Conservation (phyloP, 345 rosid species). For the Salix caprea region DNA sequence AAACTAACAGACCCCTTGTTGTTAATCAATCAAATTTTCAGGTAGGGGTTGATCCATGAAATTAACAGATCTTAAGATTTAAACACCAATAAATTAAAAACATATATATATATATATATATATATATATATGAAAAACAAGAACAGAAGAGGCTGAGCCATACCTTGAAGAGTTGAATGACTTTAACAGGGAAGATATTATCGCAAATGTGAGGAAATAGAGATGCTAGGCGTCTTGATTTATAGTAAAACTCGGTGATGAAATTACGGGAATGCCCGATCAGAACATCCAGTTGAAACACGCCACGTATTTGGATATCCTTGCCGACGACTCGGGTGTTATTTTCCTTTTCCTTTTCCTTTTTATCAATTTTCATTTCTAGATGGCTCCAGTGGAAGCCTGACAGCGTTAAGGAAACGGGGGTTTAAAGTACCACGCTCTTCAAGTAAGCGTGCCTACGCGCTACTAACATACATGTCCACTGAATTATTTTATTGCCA, state of each 20-base stretch:
- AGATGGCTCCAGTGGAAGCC: background rate
- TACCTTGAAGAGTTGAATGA: background rate
- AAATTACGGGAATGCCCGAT: background rate
- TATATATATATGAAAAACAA: background rate
- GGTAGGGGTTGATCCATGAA: no score
- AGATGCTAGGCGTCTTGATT: fast-evolving
- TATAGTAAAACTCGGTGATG: background rate
- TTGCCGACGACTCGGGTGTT: background rate
- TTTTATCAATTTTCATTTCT: background rate
- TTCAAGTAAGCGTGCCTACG: background rate
- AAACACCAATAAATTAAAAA: no score
- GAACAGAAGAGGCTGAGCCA: background rate
- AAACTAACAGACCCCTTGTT: no score
- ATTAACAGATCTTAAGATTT: no score
- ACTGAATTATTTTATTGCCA: no score
- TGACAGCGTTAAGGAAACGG: background rate
- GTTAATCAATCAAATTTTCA: no score
- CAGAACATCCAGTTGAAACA: no score
- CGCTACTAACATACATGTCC: background rate
- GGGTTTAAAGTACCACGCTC: background rate
- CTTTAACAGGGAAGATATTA: background rate
- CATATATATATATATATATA: no score
- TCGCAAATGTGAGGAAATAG: background rate
- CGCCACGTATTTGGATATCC: background rate
- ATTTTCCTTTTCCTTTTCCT: background rate